Percentiles rank a stretch among this genome's conserved stretches.
Evolutionary conservation across 1,284 basidiomycete species (phyloP).

Genomic region (Sanghuangporus weigelae): DNA sequence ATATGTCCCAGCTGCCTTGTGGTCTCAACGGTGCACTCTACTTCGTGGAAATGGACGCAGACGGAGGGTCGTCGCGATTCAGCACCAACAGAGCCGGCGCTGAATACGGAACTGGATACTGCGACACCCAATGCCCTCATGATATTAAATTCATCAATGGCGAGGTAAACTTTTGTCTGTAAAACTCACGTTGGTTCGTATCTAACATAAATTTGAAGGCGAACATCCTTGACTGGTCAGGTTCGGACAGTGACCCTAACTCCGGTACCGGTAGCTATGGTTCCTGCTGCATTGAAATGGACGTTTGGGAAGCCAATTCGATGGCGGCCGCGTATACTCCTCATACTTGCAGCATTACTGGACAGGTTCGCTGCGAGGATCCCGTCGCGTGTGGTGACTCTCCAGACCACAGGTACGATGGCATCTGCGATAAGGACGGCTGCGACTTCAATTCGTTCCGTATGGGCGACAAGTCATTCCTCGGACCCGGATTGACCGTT

Average conservation of each 20-base stretch:
- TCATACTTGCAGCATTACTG: slow-evolving; percentile 22
- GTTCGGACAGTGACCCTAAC: slow-evolving; percentile 20
- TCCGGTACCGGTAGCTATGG: slow-evolving; percentile 22
- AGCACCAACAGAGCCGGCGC: slow-evolving; percentile 52
- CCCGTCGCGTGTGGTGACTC: slow-evolving; percentile 18
- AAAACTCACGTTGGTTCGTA: background rate
- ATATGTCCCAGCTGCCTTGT: slow-evolving; percentile 25
- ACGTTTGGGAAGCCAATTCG: slow-evolving; percentile 28
- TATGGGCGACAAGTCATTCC: slow-evolving; percentile 23
- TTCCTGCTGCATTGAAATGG: slow-evolving; percentile 25
- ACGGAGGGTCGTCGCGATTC: slow-evolving; percentile 47
- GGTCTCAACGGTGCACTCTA: slow-evolving; percentile 35
- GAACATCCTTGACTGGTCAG: slow-evolving; percentile 22
- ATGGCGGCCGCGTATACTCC: slow-evolving; percentile 25
- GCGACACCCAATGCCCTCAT: slow-evolving; percentile 53
- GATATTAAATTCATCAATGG: slow-evolving; percentile 55
- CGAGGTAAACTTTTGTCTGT: slow-evolving; percentile 29
- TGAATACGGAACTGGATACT: slow-evolving; percentile 53
- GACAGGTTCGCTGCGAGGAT: slow-evolving; percentile 19
- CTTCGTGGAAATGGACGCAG: slow-evolving; percentile 47
- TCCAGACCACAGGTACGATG: slow-evolving; percentile 17
- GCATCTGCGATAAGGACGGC: slow-evolving; percentile 23
- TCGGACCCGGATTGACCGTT: slow-evolving; percentile 22
- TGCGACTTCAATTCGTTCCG: slow-evolving; percentile 30
- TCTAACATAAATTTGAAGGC: slow-evolving; percentile 16